Evolutionary conservation across 495 filamentous ascomycete species (phyloP).

Genomic region (Pseudomonodictys pantanalensis): DNA sequence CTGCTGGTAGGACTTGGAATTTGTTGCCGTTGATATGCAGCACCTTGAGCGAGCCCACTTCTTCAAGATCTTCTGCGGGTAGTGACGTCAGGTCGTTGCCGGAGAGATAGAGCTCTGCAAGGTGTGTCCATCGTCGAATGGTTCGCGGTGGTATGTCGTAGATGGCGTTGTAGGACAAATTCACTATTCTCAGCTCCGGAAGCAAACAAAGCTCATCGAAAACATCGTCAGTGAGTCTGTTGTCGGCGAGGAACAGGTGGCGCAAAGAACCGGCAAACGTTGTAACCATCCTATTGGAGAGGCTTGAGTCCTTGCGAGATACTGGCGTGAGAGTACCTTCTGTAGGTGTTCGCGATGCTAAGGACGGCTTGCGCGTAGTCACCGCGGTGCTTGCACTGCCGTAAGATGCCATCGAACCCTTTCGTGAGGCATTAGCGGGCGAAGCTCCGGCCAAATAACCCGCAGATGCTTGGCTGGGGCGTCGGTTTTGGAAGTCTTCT

Average conservation of each 20-base stretch:
- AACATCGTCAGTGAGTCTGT: conserved; percentile 86
- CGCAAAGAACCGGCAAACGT: conserved; percentile 84
- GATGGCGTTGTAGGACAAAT: conserved; percentile 91
- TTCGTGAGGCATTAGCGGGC: conserved; percentile 61
- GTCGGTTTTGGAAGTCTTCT: conserved; percentile 60
- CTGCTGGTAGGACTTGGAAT: conserved; percentile 93
- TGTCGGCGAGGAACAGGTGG: conserved; percentile 87
- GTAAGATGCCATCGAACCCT: conserved; percentile 78
- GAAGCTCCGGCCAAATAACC: too few species aligned
- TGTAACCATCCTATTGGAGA: conserved; percentile 67
- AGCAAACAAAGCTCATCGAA: conserved; percentile 86
- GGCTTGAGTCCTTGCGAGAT: conserved; percentile 81
- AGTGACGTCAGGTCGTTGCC: conserved; percentile 90
- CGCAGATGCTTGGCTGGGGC: conserved; percentile 77
- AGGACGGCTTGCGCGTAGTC: conserved; percentile 72
- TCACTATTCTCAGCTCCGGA: conserved; percentile 80
- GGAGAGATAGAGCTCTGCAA: conserved; percentile 90
- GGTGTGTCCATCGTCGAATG: conserved; percentile 78
- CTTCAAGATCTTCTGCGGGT: conserved; percentile 91
- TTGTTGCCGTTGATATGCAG: conserved; percentile 96
- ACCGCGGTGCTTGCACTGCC: conserved; percentile 51
- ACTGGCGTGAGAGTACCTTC: conserved; percentile 59
- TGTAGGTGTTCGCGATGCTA: conserved; percentile 65
- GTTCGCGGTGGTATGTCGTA: conserved; percentile 87
- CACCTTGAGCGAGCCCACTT: conserved; percentile 77